Evolutionary conservation across 2,329 filamentous ascomycete species (phyloP).

Genomic region (Nectriaceae sp.): DNA sequence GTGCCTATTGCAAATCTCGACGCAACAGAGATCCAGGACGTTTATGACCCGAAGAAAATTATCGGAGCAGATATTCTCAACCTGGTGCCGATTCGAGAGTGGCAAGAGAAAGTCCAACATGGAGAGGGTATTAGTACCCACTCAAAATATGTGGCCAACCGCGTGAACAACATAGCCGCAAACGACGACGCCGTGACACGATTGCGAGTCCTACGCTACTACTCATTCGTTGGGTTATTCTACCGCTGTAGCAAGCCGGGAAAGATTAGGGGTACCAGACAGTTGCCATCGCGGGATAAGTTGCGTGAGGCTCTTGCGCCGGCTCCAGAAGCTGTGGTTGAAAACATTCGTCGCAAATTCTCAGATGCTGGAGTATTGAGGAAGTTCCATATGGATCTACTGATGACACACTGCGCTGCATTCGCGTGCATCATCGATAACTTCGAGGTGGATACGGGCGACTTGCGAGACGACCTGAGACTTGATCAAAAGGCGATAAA

Average conservation of each 20-base stretch:
- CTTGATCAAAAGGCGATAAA: constrained; percentile 71
- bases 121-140: constrained; percentile 57
- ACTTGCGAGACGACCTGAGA: constrained; percentile 71
- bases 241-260: constrained; percentile 49
- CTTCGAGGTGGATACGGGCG: constrained; percentile 70
- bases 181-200: constrained; percentile 55
- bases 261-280: constrained; percentile 47
- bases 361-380: constrained; percentile 64
- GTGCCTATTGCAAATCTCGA: constrained; percentile 70
- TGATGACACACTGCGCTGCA: constrained; percentile 73
- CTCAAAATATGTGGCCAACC: constrained; percentile 66
- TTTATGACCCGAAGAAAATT: constrained; percentile 68
- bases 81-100: constrained; percentile 70
- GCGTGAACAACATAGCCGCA: constrained; percentile 56
- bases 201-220: constrained; percentile 61
- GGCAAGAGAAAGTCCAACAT: constrained; percentile 67
- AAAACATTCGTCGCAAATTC: constrained; percentile 70
- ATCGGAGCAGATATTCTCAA: constrained; percentile 70
- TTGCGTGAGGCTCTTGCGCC: constrained; percentile 58
- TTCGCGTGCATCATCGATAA: constrained; percentile 72
- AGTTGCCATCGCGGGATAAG: constrained; percentile 63
- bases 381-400: constrained; percentile 70
- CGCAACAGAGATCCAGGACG: constrained; percentile 68
- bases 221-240: constrained; percentile 59
- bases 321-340: constrained; percentile 63